Evolutionary conservation across 192 early-diverging fungal species (phyloP).

Genomic region (Coemansia brasiliensis): DNA sequence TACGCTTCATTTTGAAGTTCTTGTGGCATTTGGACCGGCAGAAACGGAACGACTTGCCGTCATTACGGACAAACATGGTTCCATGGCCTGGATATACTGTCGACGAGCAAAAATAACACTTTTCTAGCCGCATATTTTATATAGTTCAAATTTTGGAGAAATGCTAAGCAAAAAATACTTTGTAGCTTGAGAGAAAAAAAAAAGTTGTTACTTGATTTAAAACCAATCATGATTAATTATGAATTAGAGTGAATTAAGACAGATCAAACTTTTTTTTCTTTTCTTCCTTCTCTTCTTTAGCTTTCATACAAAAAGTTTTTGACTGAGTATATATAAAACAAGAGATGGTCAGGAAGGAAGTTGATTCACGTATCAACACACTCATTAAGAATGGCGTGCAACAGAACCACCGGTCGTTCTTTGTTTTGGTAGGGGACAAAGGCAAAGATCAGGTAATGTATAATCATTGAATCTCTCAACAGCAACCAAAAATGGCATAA

Average conservation of each 20-base stretch:
- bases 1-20: slow-evolving; percentile 99
- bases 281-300: background rate
- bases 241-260: background rate
- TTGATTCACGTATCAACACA: slow-evolving; percentile 93
- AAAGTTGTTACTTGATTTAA: too few species aligned
- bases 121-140: slow-evolving; percentile 89
- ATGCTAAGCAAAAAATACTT: background rate
- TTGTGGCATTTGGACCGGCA: slow-evolving; percentile 99
- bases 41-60: slow-evolving; percentile 93
- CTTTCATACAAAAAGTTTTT: slow-evolving; percentile 4
- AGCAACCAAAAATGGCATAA: background rate
- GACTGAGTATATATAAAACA: background rate
- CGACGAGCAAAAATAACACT: slow-evolving; percentile 98
- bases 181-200: too few species aligned
- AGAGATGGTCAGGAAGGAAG: slow-evolving; percentile 76
- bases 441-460: slow-evolving; percentile 78
- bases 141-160: background rate
- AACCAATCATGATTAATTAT: too few species aligned
- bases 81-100: slow-evolving; percentile 98
- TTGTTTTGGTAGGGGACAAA: slow-evolving; percentile 94
- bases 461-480: background rate
- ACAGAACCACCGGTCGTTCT: slow-evolving; percentile 89
- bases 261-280: slow-evolving; percentile 2
- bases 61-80: slow-evolving; percentile 98
- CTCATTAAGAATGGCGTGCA: slow-evolving; percentile 92